A percentile compares a stretch with the other conserved stretches of the same genome.
Conservation (phyloP, 768 basidiomycete genomes). For the Nidularia sp. region DNA sequence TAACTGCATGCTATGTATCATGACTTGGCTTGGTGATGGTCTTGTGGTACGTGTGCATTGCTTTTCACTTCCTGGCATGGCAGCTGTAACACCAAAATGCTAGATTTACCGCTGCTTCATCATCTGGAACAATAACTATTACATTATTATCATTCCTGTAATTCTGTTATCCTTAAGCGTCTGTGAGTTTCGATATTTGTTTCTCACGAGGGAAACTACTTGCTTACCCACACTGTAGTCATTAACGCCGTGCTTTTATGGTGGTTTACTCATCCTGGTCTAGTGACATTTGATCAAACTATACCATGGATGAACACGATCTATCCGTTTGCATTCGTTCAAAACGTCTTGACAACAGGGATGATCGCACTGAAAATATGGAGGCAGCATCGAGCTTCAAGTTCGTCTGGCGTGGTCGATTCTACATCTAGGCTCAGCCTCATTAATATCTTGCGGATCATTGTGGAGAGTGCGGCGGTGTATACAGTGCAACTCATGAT, state of each 20-base stretch:
- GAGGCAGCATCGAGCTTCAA: slow-evolving; percentile 15
- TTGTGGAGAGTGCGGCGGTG: slow-evolving; percentile 25
- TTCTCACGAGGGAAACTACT: neutral
- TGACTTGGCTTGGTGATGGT: slow-evolving; percentile 14
- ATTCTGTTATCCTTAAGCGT: slow-evolving; percentile 12
- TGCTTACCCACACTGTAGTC: neutral
- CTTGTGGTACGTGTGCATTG: slow-evolving; percentile 7
- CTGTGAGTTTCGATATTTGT: slow-evolving; percentile 3
- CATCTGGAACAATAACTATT: slow-evolving; percentile 15
- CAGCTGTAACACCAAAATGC: neutral
- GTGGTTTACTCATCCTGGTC: slow-evolving; percentile 12
- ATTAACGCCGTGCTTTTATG: slow-evolving; percentile 10
- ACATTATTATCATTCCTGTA: slow-evolving; percentile 13
- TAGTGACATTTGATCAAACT: neutral
- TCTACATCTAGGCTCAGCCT: slow-evolving; percentile 9
- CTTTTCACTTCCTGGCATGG: neutral
- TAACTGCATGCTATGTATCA: slow-evolving; percentile 7
- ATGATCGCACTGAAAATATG: slow-evolving; percentile 18
- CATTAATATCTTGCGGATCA: slow-evolving; percentile 18
- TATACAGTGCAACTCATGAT: slow-evolving; percentile 21
- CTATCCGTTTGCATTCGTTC: slow-evolving; percentile 14
- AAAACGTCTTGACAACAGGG: slow-evolving; percentile 20
- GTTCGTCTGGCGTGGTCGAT: slow-evolving; percentile 8
- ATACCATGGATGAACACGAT: slow-evolving; percentile 12
- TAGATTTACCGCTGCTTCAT: slow-evolving; percentile 19